Evolutionary conservation across 306 rosid genomes (phyloP), one percentile per base, ranked within the genome.

Genomic region (Trifolium subterraneum): DNA sequence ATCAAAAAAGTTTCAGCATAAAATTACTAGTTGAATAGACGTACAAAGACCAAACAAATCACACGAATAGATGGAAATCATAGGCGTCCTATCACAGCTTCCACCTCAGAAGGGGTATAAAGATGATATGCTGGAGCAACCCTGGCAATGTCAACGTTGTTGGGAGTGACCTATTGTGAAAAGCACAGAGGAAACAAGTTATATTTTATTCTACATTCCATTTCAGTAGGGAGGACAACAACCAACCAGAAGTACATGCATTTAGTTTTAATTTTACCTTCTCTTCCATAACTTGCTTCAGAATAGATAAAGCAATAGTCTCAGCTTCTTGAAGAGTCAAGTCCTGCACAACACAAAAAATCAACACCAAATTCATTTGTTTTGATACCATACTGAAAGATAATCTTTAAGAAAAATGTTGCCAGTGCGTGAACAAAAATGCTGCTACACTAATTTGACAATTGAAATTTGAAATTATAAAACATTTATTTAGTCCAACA

Each of bases 261-360:
- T 64, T 33, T 39, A 38, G 51, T 76, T 51, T 76, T 36, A 47
- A 39, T 25, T 41, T 77, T 78, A 94, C 99, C 99, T 94, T 94
- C 86, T 94, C 99, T 88, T 94, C 99, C 99, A 94, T 94, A 47
- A 92, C 99, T 83, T 94, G 99, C 87, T 92, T 94, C 83, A 94
- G 90, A 80, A 94, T 94, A 69, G 97, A 94, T 55, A 94, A 90
- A 74, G 99, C 97, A 59, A 94, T 92, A 36, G 96, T 87, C 83
- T 94, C 99, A 5, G 99, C 99, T 86, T 94, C 99, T 83, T 79
- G 80, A 72, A 94, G 99, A 72, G 99, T 84, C 27, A 94, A 71
- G 42, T 94, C 99, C 99, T 94, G 92, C 72, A 78, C 75, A 79
- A 54, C 31, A 71, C 8, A 22, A 23, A 20, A 55, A 11, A 69